These are phyloP conservation scores for Truncatella angustata DNA, from an alignment of 2,329 filamentous ascomycete genomes.

Conservation along the genomic window DNA sequence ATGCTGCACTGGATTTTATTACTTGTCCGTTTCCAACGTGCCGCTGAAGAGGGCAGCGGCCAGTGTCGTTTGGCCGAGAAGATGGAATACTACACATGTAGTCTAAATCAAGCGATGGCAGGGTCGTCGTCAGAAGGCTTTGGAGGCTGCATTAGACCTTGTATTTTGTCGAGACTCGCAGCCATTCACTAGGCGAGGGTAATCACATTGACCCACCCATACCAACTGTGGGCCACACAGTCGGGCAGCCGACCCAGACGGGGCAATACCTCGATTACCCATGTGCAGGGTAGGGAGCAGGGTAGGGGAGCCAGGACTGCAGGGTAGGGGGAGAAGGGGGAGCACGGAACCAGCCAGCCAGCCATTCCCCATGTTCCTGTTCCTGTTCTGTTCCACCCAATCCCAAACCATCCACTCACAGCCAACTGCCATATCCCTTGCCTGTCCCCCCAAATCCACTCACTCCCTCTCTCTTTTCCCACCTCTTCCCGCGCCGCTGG, in stretches of 20 bases:
- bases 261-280: neutral
- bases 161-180: neutral
- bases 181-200: neutral
- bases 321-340: no score
- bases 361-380: neutral
- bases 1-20: no score
- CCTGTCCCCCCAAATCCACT: neutral
- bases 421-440: conserved; percentile 6
- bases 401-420: neutral
- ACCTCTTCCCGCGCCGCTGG: conserved; percentile 1
- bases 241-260: conserved; percentile 10
- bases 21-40: no score
- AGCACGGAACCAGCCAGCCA: neutral
- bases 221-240: neutral
- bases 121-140: neutral
- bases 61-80: no score
- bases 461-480: neutral
- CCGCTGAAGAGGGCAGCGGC: no score
- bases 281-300: no score
- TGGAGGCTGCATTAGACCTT: neutral
- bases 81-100: no score
- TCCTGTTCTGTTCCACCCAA: neutral
- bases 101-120: no score
- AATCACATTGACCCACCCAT: neutral
- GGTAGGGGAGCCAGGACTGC: no score